Evolutionary conservation across 805 yeast species (phyloP), one percentile per base, ranked within the genome.

Genomic region (Hemisphaericaspora nanyangensis): DNA sequence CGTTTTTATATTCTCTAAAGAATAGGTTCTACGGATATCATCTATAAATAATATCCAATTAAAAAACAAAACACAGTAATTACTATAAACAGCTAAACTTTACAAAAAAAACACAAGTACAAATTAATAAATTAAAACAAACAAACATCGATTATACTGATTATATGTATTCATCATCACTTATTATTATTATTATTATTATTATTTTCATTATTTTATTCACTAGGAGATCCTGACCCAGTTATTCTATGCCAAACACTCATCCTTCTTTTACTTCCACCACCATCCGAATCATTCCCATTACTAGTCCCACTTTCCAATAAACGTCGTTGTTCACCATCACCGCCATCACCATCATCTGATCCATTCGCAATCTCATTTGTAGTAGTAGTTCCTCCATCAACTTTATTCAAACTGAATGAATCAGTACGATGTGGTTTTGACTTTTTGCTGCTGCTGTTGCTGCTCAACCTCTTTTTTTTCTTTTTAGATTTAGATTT

Each of bases 241-340:
- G 18, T 30, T 4, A 44, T 27, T 28, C 35, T 41, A 20, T 42
- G 44, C 46, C 46, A 44, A 13, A 44, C 39, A 32, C 45, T 44
- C 8, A 22, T 22, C 8, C 24, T 20, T 28, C 31, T 37, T 16
- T 27, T 17, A 25, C 29, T 34, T 17, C 27, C 34, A 26, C 12
- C 30, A 12, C 35, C 31, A 31, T 37, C 35, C n/a, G 31, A 26
- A 7, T 34, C 18, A 8, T 34, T 29, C 13, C 34, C 34, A 20
- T 34, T 40, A 22, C 17, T 26, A 6, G 18, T 18, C 33, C 17
- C 17, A 5, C 24, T 16, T 18, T 30, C 33, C n/a, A n/a, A n/a
- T n/a, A n/a, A n/a, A n/a, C n/a, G n/a, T n/a, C n/a, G n/a, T n/a
- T n/a, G n/a, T n/a, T n/a, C n/a, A n/a, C n/a, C n/a, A n/a, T n/a